Base-by-base conservation (phyloP, 2,329 filamentous ascomycete genomes). In the Myrmaecium sp. region DNA sequence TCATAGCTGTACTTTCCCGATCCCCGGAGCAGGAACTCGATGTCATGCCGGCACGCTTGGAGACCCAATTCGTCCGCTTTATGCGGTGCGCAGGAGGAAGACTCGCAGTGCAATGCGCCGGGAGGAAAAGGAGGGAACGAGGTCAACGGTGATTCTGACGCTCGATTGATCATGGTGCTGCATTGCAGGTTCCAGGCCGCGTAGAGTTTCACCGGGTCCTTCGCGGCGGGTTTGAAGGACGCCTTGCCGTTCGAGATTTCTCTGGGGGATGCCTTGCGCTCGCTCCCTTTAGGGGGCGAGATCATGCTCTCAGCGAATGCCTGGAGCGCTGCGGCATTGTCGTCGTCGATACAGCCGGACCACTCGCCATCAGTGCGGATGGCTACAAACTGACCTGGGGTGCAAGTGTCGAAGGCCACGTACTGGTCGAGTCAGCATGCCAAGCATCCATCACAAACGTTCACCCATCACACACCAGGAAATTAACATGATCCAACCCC, bases 301-400 rank as follows among this genome's bases (percentile, higher is more conserved):
- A n/a, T n/a, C n/a, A n/a, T n/a, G n/a, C n/a, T n/a, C n/a, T n/a
- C n/a, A n/a, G 41, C 43, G 21, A 50, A 50, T 1, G 33, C 27
- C 27, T 46, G 39, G 1, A 51, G 30, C 0, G 47, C 46, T n/a
- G 44, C 40, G 28, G 45, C 43, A 20, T 46, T 46, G 12, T 32
- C 30, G 14, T 49, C 47, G 21, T 47, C 45, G 6, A 49, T 49
- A 1, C 43, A 43, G 0, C 46, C 47, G 4, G 46, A 42, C 47
- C 47, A 51, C 4, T 44, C 47, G 1, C 47, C 40, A 19, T 49
- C 44, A 9, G 40, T 37, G 5, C 45, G 38, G 12, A 51, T 42
- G 0, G 44, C 47, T 13, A 51, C 35, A 30, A 51, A 51, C 28
- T 51, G 47, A 18, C 51, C 45, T 2, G 37, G 20, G 4, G 30